Conservation (phyloP, 352 stramenopile genomes). For the Phytophthora sp. region DNA sequence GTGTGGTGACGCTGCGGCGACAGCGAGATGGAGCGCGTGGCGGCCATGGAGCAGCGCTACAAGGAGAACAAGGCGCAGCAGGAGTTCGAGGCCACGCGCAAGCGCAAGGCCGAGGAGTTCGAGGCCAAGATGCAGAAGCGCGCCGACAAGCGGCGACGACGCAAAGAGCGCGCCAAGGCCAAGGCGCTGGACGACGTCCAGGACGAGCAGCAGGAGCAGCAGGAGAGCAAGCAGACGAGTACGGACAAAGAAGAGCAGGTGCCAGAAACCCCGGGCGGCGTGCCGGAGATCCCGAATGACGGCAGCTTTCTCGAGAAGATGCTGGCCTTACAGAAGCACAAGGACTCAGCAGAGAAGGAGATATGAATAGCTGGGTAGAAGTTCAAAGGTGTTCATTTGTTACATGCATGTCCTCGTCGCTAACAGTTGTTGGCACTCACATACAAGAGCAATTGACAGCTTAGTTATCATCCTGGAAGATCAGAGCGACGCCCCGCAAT, state of each 20-base stretch:
- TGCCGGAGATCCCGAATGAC: conserved; percentile 82
- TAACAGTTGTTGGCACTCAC: conserved; percentile 7
- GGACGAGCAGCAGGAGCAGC: conserved; percentile 28
- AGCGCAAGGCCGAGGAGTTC: conserved; percentile 73
- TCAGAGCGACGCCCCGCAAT: conserved; percentile 91
- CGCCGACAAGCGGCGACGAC: conserved; percentile 77
- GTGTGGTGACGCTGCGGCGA: background rate
- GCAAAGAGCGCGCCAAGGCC: conserved; percentile 74
- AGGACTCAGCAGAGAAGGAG: conserved; percentile 29
- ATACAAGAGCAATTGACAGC: conserved; percentile 16
- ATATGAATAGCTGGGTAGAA: conserved; percentile 3
- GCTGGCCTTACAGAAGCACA: conserved; percentile 63
- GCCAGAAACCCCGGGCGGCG: conserved; percentile 67
- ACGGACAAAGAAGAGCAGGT: conserved; percentile 26
- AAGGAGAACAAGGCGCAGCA: conserved; percentile 63
- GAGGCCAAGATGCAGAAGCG: conserved; percentile 71
- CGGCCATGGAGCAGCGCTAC: conserved; percentile 87
- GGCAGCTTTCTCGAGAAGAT: conserved; percentile 81
- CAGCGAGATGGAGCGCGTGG: conserved; percentile 93
- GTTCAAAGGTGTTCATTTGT: conserved; percentile 5
- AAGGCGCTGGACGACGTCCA: conserved; percentile 33
- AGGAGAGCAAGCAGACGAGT: conserved; percentile 21
- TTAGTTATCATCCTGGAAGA: conserved; percentile 97
- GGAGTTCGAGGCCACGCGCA: conserved; percentile 72
- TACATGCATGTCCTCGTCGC: conserved; percentile 17